Evolutionary conservation across 495 filamentous ascomycete species (phyloP).

Genomic region (Trichoderma gamsii): DNA sequence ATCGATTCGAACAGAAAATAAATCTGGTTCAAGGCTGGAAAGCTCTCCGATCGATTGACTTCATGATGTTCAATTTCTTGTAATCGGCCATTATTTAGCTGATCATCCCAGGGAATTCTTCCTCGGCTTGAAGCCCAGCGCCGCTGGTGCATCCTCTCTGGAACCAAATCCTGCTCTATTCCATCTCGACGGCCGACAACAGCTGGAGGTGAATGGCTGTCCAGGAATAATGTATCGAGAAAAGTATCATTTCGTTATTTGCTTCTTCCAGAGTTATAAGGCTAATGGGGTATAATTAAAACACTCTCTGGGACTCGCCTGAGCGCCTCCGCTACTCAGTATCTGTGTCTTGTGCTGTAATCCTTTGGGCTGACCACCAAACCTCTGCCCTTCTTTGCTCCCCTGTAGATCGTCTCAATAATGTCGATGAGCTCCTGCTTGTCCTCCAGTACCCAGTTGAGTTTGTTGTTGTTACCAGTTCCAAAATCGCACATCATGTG

Average conservation of each 20-base stretch:
- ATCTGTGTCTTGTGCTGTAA: slow-evolving; percentile 79
- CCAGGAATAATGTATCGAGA: not conserved
- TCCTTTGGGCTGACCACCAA: slow-evolving; percentile 95
- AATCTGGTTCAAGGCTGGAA: not conserved
- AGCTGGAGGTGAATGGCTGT: no score
- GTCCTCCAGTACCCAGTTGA: slow-evolving; percentile 96
- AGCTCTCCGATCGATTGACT: not conserved
- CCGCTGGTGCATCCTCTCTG: no score
- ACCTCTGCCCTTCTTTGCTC: slow-evolving; percentile 94
- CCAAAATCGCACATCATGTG: slow-evolving; percentile 99
- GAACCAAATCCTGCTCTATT: no score
- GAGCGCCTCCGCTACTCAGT: slow-evolving; percentile 36
- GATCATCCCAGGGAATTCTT: no score
- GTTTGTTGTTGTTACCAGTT: slow-evolving; percentile 96
- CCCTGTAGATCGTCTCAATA: slow-evolving; percentile 94
- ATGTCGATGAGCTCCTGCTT: slow-evolving; percentile 99
- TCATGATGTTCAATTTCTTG: no score
- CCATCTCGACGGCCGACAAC: no score
- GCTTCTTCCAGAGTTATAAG: not conserved
- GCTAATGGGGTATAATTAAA: not conserved
- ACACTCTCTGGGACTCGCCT: not conserved
- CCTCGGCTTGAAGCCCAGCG: no score
- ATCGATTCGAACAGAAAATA: not conserved
- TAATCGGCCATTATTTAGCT: no score
- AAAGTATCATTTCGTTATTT: not conserved